These are phyloP conservation scores for Daphne laureola DNA, from an alignment of 441 rosid genomes.

Conservation along the genomic window DNA sequence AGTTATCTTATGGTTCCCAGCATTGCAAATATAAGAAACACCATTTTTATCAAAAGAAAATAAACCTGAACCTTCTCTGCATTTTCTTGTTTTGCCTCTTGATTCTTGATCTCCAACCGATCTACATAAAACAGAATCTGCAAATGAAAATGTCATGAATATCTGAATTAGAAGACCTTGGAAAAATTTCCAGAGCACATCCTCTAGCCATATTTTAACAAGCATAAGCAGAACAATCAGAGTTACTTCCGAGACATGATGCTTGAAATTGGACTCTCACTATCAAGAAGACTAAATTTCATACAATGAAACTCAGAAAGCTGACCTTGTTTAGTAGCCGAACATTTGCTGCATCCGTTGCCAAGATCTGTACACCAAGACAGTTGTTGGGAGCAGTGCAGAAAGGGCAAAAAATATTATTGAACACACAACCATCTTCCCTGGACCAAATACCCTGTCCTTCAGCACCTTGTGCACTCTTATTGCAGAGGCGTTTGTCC, in stretches of 20 bases:
- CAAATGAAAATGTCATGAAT: slow-evolving; percentile 11
- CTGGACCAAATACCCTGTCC: slow-evolving; percentile 63
- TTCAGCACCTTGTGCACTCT: slow-evolving; percentile 24
- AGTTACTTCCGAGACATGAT: not conserved
- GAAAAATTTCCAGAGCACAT: no score
- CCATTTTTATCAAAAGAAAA: not conserved
- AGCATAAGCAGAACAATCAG: slow-evolving; percentile 11
- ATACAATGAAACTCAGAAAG: slow-evolving; percentile 1
- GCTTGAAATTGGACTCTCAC: not conserved
- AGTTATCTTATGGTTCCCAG: not conserved
- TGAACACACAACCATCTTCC: slow-evolving; percentile 93
- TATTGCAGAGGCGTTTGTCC: slow-evolving; percentile 43
- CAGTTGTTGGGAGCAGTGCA: slow-evolving; percentile 47
- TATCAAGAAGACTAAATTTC: not conserved
- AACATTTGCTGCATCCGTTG: slow-evolving; percentile 74
- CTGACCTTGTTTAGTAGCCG: slow-evolving; percentile 70
- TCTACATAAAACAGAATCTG: slow-evolving; percentile 61
- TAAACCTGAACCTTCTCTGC: slow-evolving; percentile 29
- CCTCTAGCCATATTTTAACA: not conserved
- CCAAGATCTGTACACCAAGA: slow-evolving; percentile 81
- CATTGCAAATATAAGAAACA: slow-evolving; percentile 1
- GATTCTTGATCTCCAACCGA: slow-evolving; percentile 35
- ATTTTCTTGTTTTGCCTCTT: slow-evolving; percentile 24
- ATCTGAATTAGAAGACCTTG: not conserved
- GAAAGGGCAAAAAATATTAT: slow-evolving; percentile 68